Evolutionary conservation across 345 rosid species (phyloP), one percentile per base, ranked within the genome.

Genomic region (Iberis pinnata): DNA sequence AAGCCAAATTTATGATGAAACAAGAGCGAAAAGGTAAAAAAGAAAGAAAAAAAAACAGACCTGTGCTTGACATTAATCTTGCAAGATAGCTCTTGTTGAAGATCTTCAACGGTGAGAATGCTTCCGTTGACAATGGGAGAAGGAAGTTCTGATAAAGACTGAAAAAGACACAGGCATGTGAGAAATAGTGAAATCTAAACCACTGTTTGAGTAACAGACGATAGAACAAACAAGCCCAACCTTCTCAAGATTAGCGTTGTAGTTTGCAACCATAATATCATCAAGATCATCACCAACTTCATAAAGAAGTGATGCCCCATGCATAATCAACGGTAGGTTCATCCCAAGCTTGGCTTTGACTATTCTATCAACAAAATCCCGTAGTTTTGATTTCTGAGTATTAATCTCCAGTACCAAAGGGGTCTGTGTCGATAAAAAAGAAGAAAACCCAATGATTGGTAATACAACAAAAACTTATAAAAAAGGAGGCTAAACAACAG

Each of bases 251-350:
- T 93, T 93, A 38, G 88, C 80, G 15, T 73, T 76, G 76, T 88
- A 93, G 69, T 77, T 83, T 62, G 86, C 80, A 18, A 75, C 75
- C 97, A 75, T 73, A 44, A 64, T 79, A 44, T 63, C 76, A 36
- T 93, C 99, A 68, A 93, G 97, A 73, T 86, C 99, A 73, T 93
- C 99, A 19, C 99, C 99, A 54, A 80, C 82, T 76, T 92, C 99
- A 70, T 83, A 92, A 58, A 92, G 90, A 74, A 93, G 93, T 12
- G 81, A 65, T 15, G 84, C 16, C 17, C 97, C 97, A 8, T 73
- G 79, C 94, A 88, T 86, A 27, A 93, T 78, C 41, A 88, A 39
- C 1, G 99, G 99, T 47, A 75, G 78, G 75, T 79, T 83, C 95
- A 93, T 93, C 52, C 95, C 93, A 31, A 88, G 95, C 77, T 88